Evolutionary conservation across 192 early-diverging fungal species (phyloP).

Genomic region (Podila epigama): DNA sequence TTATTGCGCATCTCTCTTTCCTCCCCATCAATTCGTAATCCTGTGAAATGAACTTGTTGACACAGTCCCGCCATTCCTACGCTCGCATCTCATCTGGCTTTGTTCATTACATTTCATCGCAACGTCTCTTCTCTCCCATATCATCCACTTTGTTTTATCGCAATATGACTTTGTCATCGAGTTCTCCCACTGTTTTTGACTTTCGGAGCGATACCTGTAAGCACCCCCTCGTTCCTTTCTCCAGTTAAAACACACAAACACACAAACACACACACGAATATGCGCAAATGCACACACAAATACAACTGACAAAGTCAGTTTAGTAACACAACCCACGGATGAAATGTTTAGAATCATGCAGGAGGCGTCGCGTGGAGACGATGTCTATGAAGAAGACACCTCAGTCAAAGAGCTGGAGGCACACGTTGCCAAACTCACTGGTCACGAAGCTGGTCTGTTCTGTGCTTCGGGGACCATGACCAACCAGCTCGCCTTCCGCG

Average conservation of each 20-base stretch:
- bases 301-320: too few species aligned
- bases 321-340: constrained; percentile 62
- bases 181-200: constrained; percentile 24
- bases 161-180: background rate
- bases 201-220: constrained; percentile 61
- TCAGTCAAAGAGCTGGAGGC: constrained; percentile 70
- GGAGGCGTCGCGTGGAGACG: constrained; percentile 60
- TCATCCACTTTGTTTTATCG: background rate
- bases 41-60: background rate
- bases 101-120: background rate
- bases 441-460: constrained; percentile 84
- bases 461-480: constrained; percentile 82
- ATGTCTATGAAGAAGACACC: constrained; percentile 76
- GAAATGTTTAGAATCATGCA: constrained; percentile 69
- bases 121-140: background rate
- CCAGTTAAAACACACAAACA: too few species aligned
- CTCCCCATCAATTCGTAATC: too few species aligned
- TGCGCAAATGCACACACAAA: too few species aligned
- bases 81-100: background rate
- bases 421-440: constrained; percentile 70
- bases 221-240: background rate
- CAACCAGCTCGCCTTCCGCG: constrained; percentile 83
- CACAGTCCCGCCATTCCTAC: background rate
- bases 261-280: too few species aligned
- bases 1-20: too few species aligned